Evolutionary conservation across 306 rosid species (phyloP), one percentile per base, ranked within the genome.

Genomic region (Lathyrus aphaca): DNA sequence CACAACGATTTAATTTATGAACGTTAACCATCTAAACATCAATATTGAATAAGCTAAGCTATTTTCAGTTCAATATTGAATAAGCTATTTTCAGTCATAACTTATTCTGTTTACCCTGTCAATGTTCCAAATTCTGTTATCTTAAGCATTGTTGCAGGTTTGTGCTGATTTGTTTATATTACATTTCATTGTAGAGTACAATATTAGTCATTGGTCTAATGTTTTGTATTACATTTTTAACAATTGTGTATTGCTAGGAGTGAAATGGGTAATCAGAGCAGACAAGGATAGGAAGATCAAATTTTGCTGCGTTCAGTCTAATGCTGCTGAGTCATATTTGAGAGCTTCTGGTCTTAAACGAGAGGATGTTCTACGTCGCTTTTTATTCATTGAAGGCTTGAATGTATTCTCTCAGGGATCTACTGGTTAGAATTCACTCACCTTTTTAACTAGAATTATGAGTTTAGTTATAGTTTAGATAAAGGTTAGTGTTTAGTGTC

Each of bases 221-320:
- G 30, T 58, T 27, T 21, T 68, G 16, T 11, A 64, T 29, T 35
- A 32, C 64, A 32, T 49, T 64, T 59, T 8, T 69, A 8, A 58
- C 21, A 16, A 43, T 44, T 79, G 19, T 71, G 50, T 69, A 53
- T 68, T 55, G 64, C 56, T 79, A 86, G 90, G 93, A 43, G 96
- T 86, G 72, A 91, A 86, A 78, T 88, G 88, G 86, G 81, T 91
- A 40, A 85, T 88, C 69, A 58, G 66, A 63, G 86, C 80, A 3
- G 96, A 91, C 77, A 87, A 77, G 74, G 48, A 91, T 44, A 84
- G 61, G 74, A 89, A 79, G 75, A 85, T 91, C 78, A 88, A 89
- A 57, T 91, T 87, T 73, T 91, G 94, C 32, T 85, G 89, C 10
- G 76, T 91, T 68, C 93, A 86, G 73, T 91, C 96, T 29, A 63